Evolutionary conservation across 208 protist species (phyloP), one percentile per base, ranked within the genome.

Genomic region (Vickermania ingenoplastis): DNA sequence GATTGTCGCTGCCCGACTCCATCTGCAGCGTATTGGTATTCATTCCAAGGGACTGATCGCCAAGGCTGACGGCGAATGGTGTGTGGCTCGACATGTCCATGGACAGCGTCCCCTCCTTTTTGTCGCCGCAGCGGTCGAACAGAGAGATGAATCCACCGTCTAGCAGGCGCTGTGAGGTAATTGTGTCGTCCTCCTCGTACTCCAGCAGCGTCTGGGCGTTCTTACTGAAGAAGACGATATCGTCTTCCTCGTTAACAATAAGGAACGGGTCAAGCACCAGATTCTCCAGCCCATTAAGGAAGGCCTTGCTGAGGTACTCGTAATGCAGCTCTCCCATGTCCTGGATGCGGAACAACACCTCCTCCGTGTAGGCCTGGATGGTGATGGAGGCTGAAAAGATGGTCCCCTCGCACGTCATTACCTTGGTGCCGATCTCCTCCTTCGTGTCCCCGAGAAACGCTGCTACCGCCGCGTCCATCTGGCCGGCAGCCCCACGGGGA

Each of bases 171-270:
- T 62, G 24, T 30, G 49, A 4, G 45, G 62, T 65, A 7, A 65
- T 55, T 3, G 17, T 29, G n/a, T 65, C 63, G 26, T 23, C 45
- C 4, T 5, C 21, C 25, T 11, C 3, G 52, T 72, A 74, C n/a
- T 36, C 48, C 21, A 74, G 61, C 29, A 64, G 41, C 31, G 71
- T 59, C 28, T 67, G 57, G 2, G 73, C 61, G 4, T 30, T 52
- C 29, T 67, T 53, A 61, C 68, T 79, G 57, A 76, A 26, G 3
- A 53, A 24, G n/a, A 65, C 53, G n/a, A 65, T 31, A 14, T 64
- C 23, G 49, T 53, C 63, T 57, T 59, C 2, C 56, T 68, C 56
- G 60, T 70, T 60, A 17, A 65, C 30, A 22, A 65, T 41, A 17
- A 65, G 7, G 31, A 50, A 61, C 17, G 61, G 53, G 23, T 65